A percentile compares a stretch with the other conserved stretches of the same genome.
phyloP scores from a whole-genome alignment of 345 rosid genomes.

The Aquilaria sinensis region DNA sequence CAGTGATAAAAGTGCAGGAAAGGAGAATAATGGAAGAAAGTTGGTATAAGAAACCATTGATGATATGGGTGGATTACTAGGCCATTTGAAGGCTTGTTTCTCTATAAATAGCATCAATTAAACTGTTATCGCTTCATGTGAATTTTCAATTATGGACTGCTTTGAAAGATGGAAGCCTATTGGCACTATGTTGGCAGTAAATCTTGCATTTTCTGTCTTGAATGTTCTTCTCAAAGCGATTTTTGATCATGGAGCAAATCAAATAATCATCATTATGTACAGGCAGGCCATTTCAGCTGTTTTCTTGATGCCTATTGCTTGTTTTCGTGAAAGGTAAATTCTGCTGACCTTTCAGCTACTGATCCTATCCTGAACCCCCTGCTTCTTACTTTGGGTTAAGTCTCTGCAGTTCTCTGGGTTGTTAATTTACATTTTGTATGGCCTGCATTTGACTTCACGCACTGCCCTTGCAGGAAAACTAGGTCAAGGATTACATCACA shows the following conservation, averaged over 20 bases:
- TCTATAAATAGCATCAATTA: no score
- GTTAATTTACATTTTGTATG: no score
- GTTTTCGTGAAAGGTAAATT: constrained; percentile 59
- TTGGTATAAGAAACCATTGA: no score
- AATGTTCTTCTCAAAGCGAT: constrained; percentile 59
- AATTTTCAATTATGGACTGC: constrained; percentile 17
- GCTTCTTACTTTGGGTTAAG: neutral
- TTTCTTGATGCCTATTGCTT: constrained; percentile 62
- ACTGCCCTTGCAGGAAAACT: constrained; percentile 25
- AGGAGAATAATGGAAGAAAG: no score
- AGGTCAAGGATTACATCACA: constrained; percentile 34
- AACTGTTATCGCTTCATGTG: no score
- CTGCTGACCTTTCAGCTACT: neutral
- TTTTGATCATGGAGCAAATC: constrained; percentile 53
- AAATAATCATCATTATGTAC: constrained; percentile 58
- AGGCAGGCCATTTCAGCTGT: constrained; percentile 46
- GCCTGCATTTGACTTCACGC: no score
- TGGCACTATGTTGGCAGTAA: constrained; percentile 41
- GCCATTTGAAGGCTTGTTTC: no score
- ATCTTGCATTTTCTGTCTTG: constrained; percentile 49
- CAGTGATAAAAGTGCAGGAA: no score
- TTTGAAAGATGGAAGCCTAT: constrained; percentile 47
- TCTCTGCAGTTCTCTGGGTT: constrained; percentile 1
- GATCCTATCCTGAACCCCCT: neutral
- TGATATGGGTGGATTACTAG: no score